Evolutionary conservation across 2,329 filamentous ascomycete species (phyloP), one percentile per base, ranked within the genome.

Genomic region (Trichoderma pleuroti): DNA sequence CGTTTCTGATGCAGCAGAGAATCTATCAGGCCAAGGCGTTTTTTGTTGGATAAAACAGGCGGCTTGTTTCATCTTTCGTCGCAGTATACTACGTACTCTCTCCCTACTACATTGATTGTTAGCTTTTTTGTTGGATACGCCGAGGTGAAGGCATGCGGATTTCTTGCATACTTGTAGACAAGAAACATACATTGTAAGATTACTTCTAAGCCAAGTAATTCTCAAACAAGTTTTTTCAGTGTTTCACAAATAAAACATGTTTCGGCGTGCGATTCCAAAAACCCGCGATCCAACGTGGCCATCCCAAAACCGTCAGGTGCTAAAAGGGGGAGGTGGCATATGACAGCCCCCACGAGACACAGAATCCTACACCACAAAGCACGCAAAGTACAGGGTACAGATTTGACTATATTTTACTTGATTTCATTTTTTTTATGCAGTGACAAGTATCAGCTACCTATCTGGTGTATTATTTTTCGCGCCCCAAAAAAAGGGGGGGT

Each of bases 271-370:
- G 42, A 52, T 64, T 34, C 21, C 30, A 34, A 26, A 36, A 26
- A 14, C 10, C n/a, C 5, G 11, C 30, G 21, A 52, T 11, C 8
- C 21, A 54, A 32, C 54, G 46, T 18, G 62, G 62, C 14, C 30
- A 26, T 54, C 34, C 34, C 42, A 4, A n/a, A 26, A 36, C 18
- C 62, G 30, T 54, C 30, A 42, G 21, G 21, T 42, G 32, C 21
- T 60, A 12, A 18, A 26, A 36, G 2, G 12, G 11, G 18, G 34
- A 42, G 57, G 65, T 46, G 54, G 65, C 54, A 68, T 68, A 61
- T 68, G 62, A 65, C 62, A 36, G 26, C 8, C 52, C 64, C 34
- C 64, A 67, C 52, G 64, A 60, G 54, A 68, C 26, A 57, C 64
- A 57, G 16, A 28, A 54, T 65, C 8, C 62, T 65, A 54, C 62